Evolutionary conservation across 192 early-diverging fungal species (phyloP).

Genomic region (Ambispora gerdemannii): DNA sequence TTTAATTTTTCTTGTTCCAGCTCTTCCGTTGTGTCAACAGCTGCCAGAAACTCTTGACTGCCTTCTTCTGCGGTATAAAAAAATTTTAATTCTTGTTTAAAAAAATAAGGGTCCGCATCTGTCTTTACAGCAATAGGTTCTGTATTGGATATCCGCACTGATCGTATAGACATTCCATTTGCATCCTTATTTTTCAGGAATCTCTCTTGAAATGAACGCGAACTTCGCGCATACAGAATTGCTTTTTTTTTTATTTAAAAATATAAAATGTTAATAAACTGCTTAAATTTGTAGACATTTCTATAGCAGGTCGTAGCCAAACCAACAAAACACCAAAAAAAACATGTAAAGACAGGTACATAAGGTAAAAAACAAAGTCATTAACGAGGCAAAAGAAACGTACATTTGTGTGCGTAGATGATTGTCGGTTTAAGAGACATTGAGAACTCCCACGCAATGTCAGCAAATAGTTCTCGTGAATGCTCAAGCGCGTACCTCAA

Average conservation of each 20-base stretch:
- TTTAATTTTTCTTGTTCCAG: constrained; percentile 29
- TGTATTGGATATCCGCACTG: constrained; percentile 17
- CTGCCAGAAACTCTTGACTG: constrained; percentile 28
- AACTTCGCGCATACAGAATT: constrained; percentile 30
- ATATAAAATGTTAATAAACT: too few relatives aligned
- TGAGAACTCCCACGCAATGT: constrained; percentile 30
- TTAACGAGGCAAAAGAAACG: constrained; percentile 2
- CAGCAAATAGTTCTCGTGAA: constrained; percentile 24
- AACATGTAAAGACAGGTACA: not conserved
- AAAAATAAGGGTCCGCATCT: constrained; percentile 11
- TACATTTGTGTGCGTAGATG: constrained; percentile 31
- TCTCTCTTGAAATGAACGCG: constrained; percentile 28
- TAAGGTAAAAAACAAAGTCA: not conserved
- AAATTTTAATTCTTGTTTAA: constrained; percentile 30
- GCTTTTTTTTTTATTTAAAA: too few relatives aligned
- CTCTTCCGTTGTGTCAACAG: constrained; percentile 31
- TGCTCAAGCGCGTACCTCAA: constrained; percentile 29
- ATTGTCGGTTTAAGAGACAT: constrained; percentile 4
- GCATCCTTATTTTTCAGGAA: constrained; percentile 29
- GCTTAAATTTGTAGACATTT: not conserved
- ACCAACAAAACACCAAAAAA: not conserved
- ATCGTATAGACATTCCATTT: constrained; percentile 20
- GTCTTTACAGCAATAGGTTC: constrained; percentile 21
- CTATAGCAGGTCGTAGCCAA: not conserved
- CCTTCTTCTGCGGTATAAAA: constrained; percentile 33